phyloP scores from a whole-genome alignment of 2,329 filamentous ascomycete genomes.

The Knoxdaviesia capensis region DNA sequence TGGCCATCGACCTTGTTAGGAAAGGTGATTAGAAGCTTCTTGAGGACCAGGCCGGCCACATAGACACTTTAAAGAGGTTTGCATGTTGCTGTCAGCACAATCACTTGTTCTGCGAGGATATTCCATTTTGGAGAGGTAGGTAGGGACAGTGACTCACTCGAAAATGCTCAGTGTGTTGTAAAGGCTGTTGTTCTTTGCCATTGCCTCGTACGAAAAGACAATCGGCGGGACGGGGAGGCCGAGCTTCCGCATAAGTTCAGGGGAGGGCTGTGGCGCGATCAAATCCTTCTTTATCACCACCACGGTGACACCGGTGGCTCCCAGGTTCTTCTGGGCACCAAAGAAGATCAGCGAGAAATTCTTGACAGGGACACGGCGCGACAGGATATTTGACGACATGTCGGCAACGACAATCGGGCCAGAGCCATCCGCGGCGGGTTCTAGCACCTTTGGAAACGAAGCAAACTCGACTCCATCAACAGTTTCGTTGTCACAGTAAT shows the following conservation, averaged over 20 bases:
- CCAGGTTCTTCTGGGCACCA: conserved; percentile 88
- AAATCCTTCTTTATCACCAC: conserved; percentile 68
- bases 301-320: conserved; percentile 68
- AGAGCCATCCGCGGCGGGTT: conserved; percentile 34
- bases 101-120: background rate
- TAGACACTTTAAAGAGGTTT: conserved; percentile 40
- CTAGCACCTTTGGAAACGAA: conserved; percentile 43
- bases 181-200: conserved; percentile 81
- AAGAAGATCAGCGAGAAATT: conserved; percentile 80
- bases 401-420: conserved; percentile 70
- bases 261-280: conserved; percentile 52
- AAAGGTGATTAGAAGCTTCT: conserved; percentile 46
- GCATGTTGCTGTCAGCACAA: background rate
- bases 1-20: conserved; percentile 57
- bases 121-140: background rate
- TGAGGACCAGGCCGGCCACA: conserved; percentile 75
- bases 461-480: conserved; percentile 88
- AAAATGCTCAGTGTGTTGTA: conserved; percentile 96
- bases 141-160: conserved; percentile 26
- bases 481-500: conserved; percentile 88
- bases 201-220: conserved; percentile 63
- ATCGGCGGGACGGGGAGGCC: conserved; percentile 60
- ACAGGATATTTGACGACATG: conserved; percentile 89
- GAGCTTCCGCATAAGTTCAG: conserved; percentile 51
- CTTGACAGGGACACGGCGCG: conserved; percentile 51